A percentile compares a stretch with the other conserved stretches of the same genome.
Evolutionary conservation across 768 basidiomycete genomes (phyloP).

Genomic region (Suillus sp.): DNA sequence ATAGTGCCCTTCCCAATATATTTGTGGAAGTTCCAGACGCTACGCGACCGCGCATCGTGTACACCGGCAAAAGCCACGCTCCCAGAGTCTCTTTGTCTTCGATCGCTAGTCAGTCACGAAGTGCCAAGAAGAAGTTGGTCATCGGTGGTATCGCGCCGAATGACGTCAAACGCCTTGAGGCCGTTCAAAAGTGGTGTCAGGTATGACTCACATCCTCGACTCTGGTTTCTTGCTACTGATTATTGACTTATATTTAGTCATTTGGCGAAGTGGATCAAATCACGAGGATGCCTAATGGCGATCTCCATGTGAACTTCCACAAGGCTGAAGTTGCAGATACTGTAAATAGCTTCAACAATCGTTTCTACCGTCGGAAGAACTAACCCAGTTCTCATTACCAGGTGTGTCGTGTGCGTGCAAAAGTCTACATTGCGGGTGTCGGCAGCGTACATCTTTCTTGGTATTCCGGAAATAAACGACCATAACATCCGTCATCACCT

Average conservation of each 20-base stretch:
- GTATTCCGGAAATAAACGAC: slow-evolving; percentile 56
- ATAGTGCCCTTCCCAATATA: slow-evolving; percentile 18
- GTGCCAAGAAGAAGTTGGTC: slow-evolving; percentile 61
- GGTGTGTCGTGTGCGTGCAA: slow-evolving; percentile 80
- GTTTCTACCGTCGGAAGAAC: slow-evolving; percentile 1
- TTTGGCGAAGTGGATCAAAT: slow-evolving; percentile 80
- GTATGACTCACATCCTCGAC: slow-evolving; percentile 34
- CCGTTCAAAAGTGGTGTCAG: slow-evolving; percentile 75
- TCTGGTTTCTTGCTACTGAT: not conserved
- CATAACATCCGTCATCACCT: slow-evolving; percentile 16
- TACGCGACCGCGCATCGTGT: slow-evolving; percentile 34
- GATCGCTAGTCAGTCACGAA: slow-evolving; percentile 40
- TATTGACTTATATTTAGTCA: slow-evolving; percentile 41
- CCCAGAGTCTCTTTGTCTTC: slow-evolving; percentile 35
- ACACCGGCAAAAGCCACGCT: slow-evolving; percentile 23
- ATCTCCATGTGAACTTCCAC: slow-evolving; percentile 75
- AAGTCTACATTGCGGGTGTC: slow-evolving; percentile 71
- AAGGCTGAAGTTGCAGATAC: slow-evolving; percentile 80
- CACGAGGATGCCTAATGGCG: slow-evolving; percentile 71
- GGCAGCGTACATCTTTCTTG: slow-evolving; percentile 81
- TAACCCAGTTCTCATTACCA: slow-evolving; percentile 31
- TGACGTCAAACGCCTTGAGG: slow-evolving; percentile 67
- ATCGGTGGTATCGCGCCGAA: slow-evolving; percentile 66
- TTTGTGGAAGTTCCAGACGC: slow-evolving; percentile 30
- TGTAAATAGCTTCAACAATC: slow-evolving; percentile 42